phyloP scores from a whole-genome alignment of 768 basidiomycete species.

The Auriscalpium orientale region DNA sequence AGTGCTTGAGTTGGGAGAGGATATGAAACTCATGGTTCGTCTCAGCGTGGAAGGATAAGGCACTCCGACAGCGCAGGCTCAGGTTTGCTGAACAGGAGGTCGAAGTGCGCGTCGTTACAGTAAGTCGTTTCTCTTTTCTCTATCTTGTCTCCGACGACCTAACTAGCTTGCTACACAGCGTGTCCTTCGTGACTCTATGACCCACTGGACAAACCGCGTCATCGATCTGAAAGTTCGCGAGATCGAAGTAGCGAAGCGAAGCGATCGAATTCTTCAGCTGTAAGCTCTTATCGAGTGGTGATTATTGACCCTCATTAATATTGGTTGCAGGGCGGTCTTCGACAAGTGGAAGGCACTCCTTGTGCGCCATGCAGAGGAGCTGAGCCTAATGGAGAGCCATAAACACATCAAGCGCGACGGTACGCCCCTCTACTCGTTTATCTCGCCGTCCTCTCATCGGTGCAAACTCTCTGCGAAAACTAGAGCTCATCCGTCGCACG shows the following conservation, averaged over 20 bases:
- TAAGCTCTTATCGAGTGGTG: neutral
- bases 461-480: neutral
- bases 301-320: neutral
- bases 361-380: constrained; percentile 58
- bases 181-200: constrained; percentile 38
- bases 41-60: constrained; percentile 10
- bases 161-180: constrained; percentile 32
- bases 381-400: constrained; percentile 80
- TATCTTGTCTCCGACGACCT: neutral
- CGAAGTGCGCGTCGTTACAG: neutral
- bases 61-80: constrained; percentile 10
- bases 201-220: constrained; percentile 64
- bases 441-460: neutral
- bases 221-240: constrained; percentile 70
- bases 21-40: neutral
- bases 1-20: constrained; percentile 1
- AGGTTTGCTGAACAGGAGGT: constrained; percentile 12
- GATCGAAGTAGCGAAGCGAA: constrained; percentile 30
- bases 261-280: too few relatives aligned
- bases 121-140: neutral
- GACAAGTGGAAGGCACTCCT: constrained; percentile 61
- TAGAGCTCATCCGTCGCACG: constrained; percentile 59
- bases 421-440: constrained; percentile 19
- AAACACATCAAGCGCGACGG: constrained; percentile 77
- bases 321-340: constrained; percentile 42